Conservation (phyloP, 2,329 filamentous ascomycete genomes). For the Hymenoscyphus albidus region DNA sequence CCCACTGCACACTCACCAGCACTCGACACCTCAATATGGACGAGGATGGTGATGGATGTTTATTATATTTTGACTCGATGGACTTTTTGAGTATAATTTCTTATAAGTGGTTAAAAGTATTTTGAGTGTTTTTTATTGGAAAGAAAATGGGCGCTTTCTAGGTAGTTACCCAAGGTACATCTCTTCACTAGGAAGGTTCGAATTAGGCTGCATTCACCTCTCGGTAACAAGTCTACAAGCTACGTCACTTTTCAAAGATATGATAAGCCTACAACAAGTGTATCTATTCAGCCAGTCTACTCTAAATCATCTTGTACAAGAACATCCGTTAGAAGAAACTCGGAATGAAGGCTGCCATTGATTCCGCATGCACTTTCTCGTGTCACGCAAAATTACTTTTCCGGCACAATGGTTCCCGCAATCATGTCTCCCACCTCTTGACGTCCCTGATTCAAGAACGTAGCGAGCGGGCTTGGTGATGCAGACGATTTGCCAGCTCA, state of each 20-base stretch:
- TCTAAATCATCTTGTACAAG: too few species aligned
- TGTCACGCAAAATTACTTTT: not conserved
- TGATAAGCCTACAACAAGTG: too few species aligned
- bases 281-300: too few species aligned
- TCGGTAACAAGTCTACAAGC: not conserved
- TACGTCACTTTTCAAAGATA: not conserved
- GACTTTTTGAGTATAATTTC: too few species aligned
- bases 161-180: not conserved
- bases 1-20: too few species aligned
- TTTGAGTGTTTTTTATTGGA: too few species aligned
- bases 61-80: too few species aligned
- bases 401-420: not conserved
- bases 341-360: not conserved
- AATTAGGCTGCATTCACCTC: not conserved
- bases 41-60: too few species aligned
- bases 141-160: not conserved
- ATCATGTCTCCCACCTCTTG: not conserved
- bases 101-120: too few species aligned
- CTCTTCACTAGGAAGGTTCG: not conserved
- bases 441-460: too few species aligned
- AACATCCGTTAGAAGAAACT: too few species aligned
- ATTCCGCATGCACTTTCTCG: not conserved
- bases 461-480: not conserved
- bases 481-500: not conserved
- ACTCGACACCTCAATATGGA: too few species aligned